Evolutionary conservation across 768 basidiomycete genomes (phyloP), one percentile per base, ranked within the genome.

Genomic region (Lenzites betulinus): DNA sequence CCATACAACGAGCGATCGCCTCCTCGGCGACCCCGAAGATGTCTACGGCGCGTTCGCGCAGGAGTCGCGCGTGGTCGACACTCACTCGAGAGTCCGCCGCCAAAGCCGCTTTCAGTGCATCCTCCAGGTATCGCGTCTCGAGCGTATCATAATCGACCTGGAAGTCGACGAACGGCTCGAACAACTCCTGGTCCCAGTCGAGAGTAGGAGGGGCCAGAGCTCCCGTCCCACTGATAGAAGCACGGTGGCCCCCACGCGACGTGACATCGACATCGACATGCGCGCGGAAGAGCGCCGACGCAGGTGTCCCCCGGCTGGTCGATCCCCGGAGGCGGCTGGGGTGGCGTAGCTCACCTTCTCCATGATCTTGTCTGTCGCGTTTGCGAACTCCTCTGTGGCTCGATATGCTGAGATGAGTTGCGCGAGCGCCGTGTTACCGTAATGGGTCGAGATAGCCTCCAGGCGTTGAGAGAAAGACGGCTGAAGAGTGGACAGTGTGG

Each of bases 81-180:
- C 26, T 78, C 0, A 47, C 79, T 51, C 78, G 76, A 5, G 76
- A 69, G 42, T 81, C 80, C 44, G 64, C 73, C 22, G 77, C 74
- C 47, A 83, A 71, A 16, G 82, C 80, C 9, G 78, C 75, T n/a
- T 76, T 77, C 18, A 92, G 76, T 1, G 77, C 74, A 48, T 84
- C 80, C 26, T 86, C 82, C 55, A 98, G 75, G 51, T 85, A 80
- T 7, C 86, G 83, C 36, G 82, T 80, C 73, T 99, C 97, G 35
- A 97, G 78, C 1, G 80, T 75, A 0, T 84, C 83, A 72, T 98
- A 98, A 56, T 95, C 90, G 18, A 85, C 78, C 67, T 98, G 96
- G 62, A 89, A 89, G 67, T 95, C 92, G 25, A 96, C 80, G 77
- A 98, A 98, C 2, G 96, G 93, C 70, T 95, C 94, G 71, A 95